phyloP scores from a whole-genome alignment of 1,284 basidiomycete genomes.

The Trametes hirsuta region DNA sequence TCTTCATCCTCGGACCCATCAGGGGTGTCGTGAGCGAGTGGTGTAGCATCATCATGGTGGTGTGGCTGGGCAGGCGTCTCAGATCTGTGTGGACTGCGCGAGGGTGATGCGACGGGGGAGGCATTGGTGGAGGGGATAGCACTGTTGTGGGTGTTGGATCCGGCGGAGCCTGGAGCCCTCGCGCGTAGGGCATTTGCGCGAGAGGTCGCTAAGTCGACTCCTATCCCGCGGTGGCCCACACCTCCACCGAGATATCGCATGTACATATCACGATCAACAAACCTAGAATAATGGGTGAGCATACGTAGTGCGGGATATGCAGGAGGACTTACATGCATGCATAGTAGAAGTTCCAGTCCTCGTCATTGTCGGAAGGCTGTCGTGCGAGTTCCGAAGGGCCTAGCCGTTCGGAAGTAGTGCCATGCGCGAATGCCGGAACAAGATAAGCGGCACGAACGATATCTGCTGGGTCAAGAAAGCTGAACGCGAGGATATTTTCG shows the following conservation, averaged over 20 bases:
- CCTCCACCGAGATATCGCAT: too few species aligned
- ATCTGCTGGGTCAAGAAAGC: conserved; percentile 43
- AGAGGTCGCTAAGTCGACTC: not conserved
- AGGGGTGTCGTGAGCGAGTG: too few species aligned
- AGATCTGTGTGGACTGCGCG: too few species aligned
- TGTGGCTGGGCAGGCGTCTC: too few species aligned
- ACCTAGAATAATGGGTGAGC: not conserved
- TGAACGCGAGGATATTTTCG: conserved; percentile 34
- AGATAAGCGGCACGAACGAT: conserved; percentile 41
- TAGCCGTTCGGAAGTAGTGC: conserved; percentile 25
- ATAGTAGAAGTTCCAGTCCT: conserved; percentile 41
- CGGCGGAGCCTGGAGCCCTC: too few species aligned
- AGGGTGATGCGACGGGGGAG: too few species aligned
- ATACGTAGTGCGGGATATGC: conserved; percentile 33
- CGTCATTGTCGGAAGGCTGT: conserved; percentile 14
- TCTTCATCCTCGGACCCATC: too few species aligned
- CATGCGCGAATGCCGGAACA: conserved; percentile 43
- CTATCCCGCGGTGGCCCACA: not conserved
- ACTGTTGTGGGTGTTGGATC: too few species aligned
- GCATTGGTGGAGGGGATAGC: too few species aligned
- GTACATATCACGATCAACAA: conserved; percentile 1
- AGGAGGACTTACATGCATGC: conserved; percentile 41
- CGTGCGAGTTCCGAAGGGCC: conserved; percentile 27
- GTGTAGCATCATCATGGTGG: too few species aligned
- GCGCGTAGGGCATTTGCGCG: not conserved